These are phyloP conservation scores for Stephania yunnanensis DNA, from an alignment of 164 flowering plant species.

Conservation along the genomic window DNA sequence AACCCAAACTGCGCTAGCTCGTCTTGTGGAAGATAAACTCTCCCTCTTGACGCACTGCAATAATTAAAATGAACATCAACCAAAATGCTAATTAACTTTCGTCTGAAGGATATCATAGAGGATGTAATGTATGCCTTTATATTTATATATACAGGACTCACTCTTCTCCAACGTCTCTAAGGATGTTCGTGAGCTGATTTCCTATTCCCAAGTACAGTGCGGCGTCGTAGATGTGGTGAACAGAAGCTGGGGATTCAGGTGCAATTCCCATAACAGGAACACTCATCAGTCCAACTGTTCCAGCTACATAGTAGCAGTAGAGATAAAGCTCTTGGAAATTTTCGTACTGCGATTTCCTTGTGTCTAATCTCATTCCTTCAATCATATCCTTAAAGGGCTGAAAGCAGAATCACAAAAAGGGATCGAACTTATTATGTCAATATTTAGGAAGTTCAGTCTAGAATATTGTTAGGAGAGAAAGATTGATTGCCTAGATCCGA, in stretches of 20 bases:
- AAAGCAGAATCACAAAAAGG: neutral
- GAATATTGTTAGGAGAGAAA: too few species aligned
- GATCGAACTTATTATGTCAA: neutral
- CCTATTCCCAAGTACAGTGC: slow-evolving; percentile 65
- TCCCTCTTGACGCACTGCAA: slow-evolving; percentile 63
- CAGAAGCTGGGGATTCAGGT: slow-evolving; percentile 36
- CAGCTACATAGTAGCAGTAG: slow-evolving; percentile 80
- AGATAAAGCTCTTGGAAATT: slow-evolving; percentile 68
- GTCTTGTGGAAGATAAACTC: slow-evolving; percentile 85
- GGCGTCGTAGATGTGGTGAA: slow-evolving; percentile 43
- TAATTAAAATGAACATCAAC: neutral
- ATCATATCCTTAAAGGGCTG: slow-evolving; percentile 82
- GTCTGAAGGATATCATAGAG: neutral
- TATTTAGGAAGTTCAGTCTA: neutral
- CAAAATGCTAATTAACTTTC: too few species aligned
- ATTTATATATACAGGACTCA: slow-evolving; percentile 23
- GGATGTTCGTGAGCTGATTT: slow-evolving; percentile 78
- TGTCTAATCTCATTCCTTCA: slow-evolving; percentile 83
- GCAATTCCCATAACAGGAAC: slow-evolving; percentile 77
- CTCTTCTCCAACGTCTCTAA: slow-evolving; percentile 88
- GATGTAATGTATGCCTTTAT: too few species aligned
- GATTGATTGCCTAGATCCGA: neutral
- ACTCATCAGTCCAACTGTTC: slow-evolving; percentile 78
- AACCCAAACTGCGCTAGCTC: slow-evolving; percentile 66
- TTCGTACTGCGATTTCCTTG: slow-evolving; percentile 44